Percentiles rank a stretch among this genome's conserved stretches.
These are phyloP conservation scores for Rhododendron griersonianum DNA, from an alignment of 148 eudicot species.

Conservation along the genomic window DNA sequence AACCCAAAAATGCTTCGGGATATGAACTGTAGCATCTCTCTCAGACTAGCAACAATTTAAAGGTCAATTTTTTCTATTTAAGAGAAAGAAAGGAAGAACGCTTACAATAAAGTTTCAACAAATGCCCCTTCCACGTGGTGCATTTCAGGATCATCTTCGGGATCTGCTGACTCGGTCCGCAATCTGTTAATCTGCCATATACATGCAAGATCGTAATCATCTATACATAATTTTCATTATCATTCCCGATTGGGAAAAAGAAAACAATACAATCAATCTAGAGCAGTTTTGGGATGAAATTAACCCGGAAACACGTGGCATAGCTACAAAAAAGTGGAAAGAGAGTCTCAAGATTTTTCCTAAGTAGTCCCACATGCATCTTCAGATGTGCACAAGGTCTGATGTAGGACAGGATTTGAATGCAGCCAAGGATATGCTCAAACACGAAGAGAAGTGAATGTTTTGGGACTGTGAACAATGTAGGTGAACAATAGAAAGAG, in stretches of 20 bases:
- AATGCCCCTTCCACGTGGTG: slow-evolving; percentile 92
- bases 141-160: slow-evolving; percentile 66
- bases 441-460: too few species aligned
- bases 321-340: neutral
- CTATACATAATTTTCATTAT: neutral
- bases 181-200: slow-evolving; percentile 47
- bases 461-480: too few species aligned
- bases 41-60: neutral
- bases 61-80: neutral
- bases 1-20: neutral
- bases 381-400: neutral
- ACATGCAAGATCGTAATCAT: neutral
- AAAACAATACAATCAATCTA: neutral
- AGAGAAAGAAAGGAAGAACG: too few species aligned
- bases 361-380: neutral
- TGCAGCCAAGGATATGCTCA: too few species aligned
- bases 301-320: neutral
- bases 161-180: slow-evolving; percentile 51
- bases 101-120: slow-evolving; percentile 73
- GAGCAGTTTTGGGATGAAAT: neutral
- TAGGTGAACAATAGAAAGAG: too few species aligned
- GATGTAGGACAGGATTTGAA: too few species aligned
- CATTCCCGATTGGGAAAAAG: neutral
- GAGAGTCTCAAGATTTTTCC: neutral
- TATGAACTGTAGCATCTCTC: neutral